A percentile compares a stretch with the other conserved stretches of the same genome.
Evolutionary conservation across 176 grass and related monocot species (phyloP).

Genomic region (Neostapfia colusana): DNA sequence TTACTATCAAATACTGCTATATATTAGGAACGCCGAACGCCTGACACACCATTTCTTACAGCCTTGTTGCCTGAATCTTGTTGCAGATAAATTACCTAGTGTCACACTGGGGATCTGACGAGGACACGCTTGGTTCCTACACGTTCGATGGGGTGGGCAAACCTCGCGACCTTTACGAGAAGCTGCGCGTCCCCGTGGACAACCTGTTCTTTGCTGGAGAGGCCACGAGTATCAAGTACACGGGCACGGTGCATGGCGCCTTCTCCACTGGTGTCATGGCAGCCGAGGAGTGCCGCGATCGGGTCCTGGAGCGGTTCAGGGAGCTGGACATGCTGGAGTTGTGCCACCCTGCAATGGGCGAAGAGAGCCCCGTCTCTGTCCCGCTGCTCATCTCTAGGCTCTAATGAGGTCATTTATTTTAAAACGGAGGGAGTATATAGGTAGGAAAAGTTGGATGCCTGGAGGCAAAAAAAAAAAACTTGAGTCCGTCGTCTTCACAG

Average conservation of each 20-base stretch:
- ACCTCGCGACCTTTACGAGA: constrained; percentile 74
- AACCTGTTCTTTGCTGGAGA: constrained; percentile 98
- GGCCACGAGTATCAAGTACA: constrained; percentile 86
- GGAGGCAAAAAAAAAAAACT: background rate
- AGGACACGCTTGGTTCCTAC: constrained; percentile 89
- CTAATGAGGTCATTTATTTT: constrained; percentile 35
- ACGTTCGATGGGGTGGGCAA: constrained; percentile 81
- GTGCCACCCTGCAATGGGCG: constrained; percentile 67
- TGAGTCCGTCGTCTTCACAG: constrained; percentile 12
- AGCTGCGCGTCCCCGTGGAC: constrained; percentile 85
- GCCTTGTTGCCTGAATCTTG: background rate
- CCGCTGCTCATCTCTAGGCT: constrained; percentile 90
- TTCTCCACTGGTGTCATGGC: constrained; percentile 90
- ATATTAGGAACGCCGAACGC: background rate
- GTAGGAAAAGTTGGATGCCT: background rate
- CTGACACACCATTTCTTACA: constrained; percentile 15
- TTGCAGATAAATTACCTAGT: constrained; percentile 88
- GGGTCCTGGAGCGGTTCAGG: constrained; percentile 85
- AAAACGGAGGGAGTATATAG: too few species aligned
- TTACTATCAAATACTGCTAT: background rate
- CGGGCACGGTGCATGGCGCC: constrained; percentile 84
- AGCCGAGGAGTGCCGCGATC: constrained; percentile 86
- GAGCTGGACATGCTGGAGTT: constrained; percentile 69
- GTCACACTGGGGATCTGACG: constrained; percentile 88
- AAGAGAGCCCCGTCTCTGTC: constrained; percentile 74